A percentile compares a stretch with the other conserved stretches of the same genome.
Conservation (phyloP, 2,329 filamentous ascomycete species). For the Trichoderma lentiforme region DNA sequence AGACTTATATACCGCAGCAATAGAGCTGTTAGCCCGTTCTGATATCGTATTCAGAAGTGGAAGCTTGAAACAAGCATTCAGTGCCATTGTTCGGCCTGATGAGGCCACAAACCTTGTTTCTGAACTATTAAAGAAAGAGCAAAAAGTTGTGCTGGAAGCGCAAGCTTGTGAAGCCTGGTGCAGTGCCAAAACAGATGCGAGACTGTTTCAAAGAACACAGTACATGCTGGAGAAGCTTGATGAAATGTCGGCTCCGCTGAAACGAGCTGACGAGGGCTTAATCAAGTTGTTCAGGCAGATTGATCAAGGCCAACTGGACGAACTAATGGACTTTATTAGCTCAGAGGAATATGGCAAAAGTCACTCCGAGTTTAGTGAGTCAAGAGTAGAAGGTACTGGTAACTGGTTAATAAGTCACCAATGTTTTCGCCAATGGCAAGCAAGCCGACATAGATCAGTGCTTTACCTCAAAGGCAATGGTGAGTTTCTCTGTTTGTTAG, state of each 20-base stretch:
- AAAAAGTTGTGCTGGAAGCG: neutral
- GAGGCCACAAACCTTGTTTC: neutral
- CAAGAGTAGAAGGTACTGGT: neutral
- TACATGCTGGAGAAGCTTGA: neutral
- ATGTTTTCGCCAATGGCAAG: neutral
- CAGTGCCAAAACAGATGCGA: neutral
- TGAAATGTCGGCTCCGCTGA: neutral
- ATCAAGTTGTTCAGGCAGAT: neutral
- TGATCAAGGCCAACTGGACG: neutral
- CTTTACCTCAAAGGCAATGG: conserved; percentile 11
- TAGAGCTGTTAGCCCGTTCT: conserved; percentile 11
- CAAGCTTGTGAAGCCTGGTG: neutral
- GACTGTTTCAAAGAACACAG: neutral
- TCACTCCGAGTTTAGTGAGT: neutral
- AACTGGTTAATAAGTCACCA: conserved; percentile 7
- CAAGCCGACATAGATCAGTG: neutral
- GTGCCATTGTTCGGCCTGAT: neutral
- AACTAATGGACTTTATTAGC: neutral
- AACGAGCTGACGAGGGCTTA: neutral
- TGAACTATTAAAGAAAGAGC: neutral
- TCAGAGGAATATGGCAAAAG: neutral
- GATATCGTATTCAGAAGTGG: neutral
- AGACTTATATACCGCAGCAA: conserved; percentile 7
- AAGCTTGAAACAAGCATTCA: neutral
- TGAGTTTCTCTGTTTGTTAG: neutral